Evolutionary conservation across 352 stramenopile species (phyloP).

Genomic region (Phytophthora citricola): DNA sequence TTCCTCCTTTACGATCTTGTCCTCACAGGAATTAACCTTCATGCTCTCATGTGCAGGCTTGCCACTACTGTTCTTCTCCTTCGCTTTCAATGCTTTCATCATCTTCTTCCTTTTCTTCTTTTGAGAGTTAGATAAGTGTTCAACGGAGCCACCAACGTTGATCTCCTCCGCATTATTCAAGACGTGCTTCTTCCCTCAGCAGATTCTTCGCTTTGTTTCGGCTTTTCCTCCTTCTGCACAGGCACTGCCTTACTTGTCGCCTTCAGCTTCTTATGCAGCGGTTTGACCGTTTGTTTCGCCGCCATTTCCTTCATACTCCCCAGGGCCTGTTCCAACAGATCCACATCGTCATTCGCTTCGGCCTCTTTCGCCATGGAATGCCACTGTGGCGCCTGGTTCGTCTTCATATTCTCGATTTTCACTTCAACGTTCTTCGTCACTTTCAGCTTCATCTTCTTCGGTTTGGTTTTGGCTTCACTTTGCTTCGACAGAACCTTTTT

Average conservation of each 20-base stretch:
- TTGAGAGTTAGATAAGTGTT: not conserved
- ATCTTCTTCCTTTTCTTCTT: slow-evolving; percentile 14
- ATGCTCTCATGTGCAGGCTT: not conserved
- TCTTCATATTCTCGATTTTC: slow-evolving; percentile 24
- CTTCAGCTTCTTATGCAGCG: slow-evolving; percentile 29
- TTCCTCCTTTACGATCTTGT: not conserved
- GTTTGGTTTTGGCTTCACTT: not conserved
- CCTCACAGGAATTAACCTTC: not conserved
- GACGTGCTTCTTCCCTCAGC: not conserved
- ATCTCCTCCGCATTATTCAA: not conserved
- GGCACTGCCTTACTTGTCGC: not conserved
- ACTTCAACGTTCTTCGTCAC: slow-evolving; percentile 9
- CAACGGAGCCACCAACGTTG: not conserved
- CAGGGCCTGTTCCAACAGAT: slow-evolving; percentile 47
- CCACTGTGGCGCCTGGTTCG: slow-evolving; percentile 6
- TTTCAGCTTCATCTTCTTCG: slow-evolving; percentile 12
- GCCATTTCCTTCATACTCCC: slow-evolving; percentile 44
- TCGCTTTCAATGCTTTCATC: not conserved
- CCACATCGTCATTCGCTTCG: slow-evolving; percentile 20
- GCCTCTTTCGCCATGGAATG: slow-evolving; percentile 13
- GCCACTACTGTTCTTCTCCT: not conserved
- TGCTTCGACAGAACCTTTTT: slow-evolving; percentile 15
- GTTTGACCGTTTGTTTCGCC: slow-evolving; percentile 8
- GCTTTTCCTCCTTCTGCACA: slow-evolving; percentile 9
- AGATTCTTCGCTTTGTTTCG: not conserved